These are phyloP conservation scores for Plenodomus lindquistii DNA, from an alignment of 2,329 filamentous ascomycete species.

Conservation along the genomic window DNA sequence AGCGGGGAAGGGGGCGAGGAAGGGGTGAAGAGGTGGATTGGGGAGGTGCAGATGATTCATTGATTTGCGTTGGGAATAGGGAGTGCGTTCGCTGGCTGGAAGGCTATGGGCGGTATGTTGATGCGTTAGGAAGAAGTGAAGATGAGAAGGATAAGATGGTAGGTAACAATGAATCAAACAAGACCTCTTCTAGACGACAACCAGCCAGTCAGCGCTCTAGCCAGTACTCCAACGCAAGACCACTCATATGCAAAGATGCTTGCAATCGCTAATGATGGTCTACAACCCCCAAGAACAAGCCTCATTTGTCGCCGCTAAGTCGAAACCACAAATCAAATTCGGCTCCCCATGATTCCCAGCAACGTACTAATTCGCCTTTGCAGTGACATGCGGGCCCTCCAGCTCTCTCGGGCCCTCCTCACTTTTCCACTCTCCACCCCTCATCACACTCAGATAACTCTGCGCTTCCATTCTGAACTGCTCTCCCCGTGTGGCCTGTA, in stretches of 20 bases:
- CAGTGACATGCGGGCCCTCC: conserved; percentile 16
- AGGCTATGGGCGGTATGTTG: not conserved
- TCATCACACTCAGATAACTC: conserved; percentile 22
- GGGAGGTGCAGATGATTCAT: conserved; percentile 48
- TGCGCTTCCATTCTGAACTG: conserved; percentile 64
- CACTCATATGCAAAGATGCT: too few relatives aligned
- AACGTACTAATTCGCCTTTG: conserved; percentile 11
- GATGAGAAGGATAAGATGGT: too few relatives aligned
- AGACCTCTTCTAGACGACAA: too few relatives aligned
- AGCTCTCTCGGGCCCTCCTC: conserved; percentile 14
- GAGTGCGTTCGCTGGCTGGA: too few relatives aligned
- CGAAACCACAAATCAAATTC: not conserved
- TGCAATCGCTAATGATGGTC: too few relatives aligned
- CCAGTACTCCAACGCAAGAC: too few relatives aligned
- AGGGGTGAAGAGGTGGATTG: conserved; percentile 52
- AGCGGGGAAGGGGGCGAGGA: conserved; percentile 48
- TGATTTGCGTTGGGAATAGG: not conserved
- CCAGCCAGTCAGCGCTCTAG: too few relatives aligned
- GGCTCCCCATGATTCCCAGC: not conserved
- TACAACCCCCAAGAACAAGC: too few relatives aligned
- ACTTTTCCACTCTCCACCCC: conserved; percentile 10
- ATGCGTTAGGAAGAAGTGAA: not conserved
- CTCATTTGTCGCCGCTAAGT: too few relatives aligned
- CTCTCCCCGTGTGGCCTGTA: conserved; percentile 66
- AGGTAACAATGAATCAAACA: too few relatives aligned